Evolutionary conservation across 805 yeast species (phyloP).

Genomic region (Ogataea degrootiae): DNA sequence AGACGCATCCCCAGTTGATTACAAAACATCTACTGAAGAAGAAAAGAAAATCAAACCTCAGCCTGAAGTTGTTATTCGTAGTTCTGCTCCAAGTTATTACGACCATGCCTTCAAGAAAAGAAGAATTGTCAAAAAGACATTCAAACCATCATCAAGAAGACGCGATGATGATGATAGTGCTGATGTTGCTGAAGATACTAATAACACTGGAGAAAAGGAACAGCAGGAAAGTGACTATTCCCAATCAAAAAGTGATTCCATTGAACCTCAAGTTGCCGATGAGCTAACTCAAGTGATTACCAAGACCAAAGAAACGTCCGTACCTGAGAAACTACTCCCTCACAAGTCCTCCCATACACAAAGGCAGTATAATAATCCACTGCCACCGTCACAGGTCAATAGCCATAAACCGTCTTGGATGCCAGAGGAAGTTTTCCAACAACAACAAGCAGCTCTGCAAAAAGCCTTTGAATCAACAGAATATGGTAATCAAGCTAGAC

Average conservation of each 20-base stretch:
- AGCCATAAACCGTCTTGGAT: conserved; percentile 31
- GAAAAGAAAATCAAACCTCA: background rate
- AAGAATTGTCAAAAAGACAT: conserved; percentile 17
- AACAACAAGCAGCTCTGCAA: conserved; percentile 17
- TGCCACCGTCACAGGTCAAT: background rate
- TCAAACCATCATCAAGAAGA: conserved; percentile 8
- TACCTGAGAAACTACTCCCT: background rate
- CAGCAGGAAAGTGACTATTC: too few relatives aligned
- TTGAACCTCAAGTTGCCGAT: too few relatives aligned
- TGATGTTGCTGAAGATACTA: background rate
- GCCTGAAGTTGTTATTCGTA: background rate
- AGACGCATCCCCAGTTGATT: conserved; percentile 12
- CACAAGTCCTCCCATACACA: background rate
- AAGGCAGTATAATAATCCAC: background rate
- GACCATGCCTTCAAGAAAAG: conserved; percentile 13
- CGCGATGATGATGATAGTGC: conserved; percentile 8
- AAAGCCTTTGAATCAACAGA: background rate
- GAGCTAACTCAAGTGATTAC: too few relatives aligned
- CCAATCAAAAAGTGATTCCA: too few relatives aligned
- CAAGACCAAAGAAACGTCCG: too few relatives aligned
- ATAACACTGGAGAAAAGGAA: too few relatives aligned
- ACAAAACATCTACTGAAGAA: background rate
- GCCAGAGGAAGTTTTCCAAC: conserved; percentile 25
- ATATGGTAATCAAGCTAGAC: background rate
- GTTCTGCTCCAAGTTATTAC: conserved; percentile 1